Conservation (phyloP, 192 early-diverging fungal species). For the Lunasporangiospora selenospora region DNA sequence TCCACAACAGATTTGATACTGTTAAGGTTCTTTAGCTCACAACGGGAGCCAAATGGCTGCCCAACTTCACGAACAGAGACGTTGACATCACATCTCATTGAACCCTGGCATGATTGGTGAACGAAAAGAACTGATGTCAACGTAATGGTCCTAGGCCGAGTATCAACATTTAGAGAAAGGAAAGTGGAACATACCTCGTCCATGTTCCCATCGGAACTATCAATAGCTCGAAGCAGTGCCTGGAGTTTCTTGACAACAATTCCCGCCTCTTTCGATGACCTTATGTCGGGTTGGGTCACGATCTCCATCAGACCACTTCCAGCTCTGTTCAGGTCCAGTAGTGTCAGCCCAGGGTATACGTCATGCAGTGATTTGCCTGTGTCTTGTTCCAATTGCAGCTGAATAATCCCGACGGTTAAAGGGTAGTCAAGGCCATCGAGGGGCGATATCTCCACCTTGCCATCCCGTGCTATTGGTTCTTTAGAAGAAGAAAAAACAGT, state of each 20-base stretch:
- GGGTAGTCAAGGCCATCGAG: constrained; percentile 66
- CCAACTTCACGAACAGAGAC: constrained; percentile 76
- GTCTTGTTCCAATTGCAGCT: constrained; percentile 94
- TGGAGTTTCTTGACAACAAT: constrained; percentile 82
- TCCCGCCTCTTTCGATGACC: constrained; percentile 75
- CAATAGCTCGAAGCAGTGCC: constrained; percentile 69
- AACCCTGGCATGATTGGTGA: constrained; percentile 61
- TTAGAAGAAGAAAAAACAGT: background rate
- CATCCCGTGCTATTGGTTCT: constrained; percentile 82
- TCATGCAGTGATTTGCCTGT: constrained; percentile 86
- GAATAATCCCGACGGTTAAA: constrained; percentile 70
- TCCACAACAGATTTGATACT: constrained; percentile 70
- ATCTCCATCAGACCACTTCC: constrained; percentile 92
- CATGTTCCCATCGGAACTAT: constrained; percentile 81
- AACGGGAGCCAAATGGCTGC: constrained; percentile 65
- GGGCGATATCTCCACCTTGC: constrained; percentile 60
- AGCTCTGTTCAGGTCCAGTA: constrained; percentile 88
- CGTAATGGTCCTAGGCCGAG: background rate
- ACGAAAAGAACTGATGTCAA: too few species aligned
- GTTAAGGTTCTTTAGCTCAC: constrained; percentile 85
- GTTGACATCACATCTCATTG: constrained; percentile 92
- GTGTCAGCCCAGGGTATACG: constrained; percentile 61
- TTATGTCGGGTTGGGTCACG: constrained; percentile 87
- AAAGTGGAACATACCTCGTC: constrained; percentile 67
- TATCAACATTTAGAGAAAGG: background rate